Percentiles rank a stretch among this genome's conserved stretches.
These are phyloP conservation scores for Trichoderma simmonsii DNA, from an alignment of 2,329 filamentous ascomycete genomes.

Conservation along the genomic window DNA sequence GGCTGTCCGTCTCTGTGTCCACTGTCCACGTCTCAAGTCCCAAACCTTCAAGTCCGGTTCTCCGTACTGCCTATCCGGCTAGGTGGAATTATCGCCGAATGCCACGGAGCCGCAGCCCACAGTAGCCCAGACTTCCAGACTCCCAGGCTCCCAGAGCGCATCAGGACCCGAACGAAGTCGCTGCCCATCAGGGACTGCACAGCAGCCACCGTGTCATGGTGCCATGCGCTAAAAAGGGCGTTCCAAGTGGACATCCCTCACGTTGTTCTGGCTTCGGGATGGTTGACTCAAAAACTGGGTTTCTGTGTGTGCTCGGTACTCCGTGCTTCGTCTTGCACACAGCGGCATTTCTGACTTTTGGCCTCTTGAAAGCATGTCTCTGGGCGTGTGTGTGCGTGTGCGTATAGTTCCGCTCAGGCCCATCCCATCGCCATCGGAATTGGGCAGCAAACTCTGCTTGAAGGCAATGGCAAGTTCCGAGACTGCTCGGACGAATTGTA, in stretches of 20 bases:
- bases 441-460: background rate
- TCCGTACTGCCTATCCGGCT: background rate
- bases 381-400: background rate
- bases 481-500: background rate
- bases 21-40: background rate
- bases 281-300: background rate
- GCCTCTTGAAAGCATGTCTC: background rate
- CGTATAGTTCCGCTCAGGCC: background rate
- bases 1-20: background rate
- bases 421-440: background rate
- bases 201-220: background rate
- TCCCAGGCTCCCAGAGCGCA: background rate
- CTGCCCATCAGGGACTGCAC: background rate
- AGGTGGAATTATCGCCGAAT: background rate
- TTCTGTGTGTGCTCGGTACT: background rate
- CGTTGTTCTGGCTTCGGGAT: background rate
- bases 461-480: too few species aligned
- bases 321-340: background rate
- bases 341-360: conserved; percentile 10
- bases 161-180: background rate
- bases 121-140: background rate
- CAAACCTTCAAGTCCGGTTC: background rate
- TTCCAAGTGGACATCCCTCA: background rate
- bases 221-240: background rate
- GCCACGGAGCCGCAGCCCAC: background rate